Base-by-base conservation (phyloP, 805 yeast genomes). In the Cyberlindnera lachancei region DNA sequence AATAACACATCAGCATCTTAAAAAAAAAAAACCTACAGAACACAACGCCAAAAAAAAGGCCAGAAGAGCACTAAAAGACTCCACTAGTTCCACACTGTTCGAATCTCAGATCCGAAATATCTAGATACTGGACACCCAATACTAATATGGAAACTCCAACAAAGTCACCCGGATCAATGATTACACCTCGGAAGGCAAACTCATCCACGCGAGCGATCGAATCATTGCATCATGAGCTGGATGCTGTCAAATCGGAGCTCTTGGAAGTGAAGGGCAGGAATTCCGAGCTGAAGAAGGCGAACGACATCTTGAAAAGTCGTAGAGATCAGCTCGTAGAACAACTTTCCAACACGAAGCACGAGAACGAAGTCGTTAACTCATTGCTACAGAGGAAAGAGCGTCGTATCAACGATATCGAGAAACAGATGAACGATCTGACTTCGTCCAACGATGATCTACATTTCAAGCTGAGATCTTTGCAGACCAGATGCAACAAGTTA, bases 351-450 rank as follows among this genome's bases (percentile, higher is more conserved):
- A 63, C 81, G 23, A 79, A 79, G 53, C 88, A 81, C 52, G 90
- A 85, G 47, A 79, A 79, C 45, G 87, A 82, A 41, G 79, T 79
- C 61, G 64, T 80, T 26, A 78, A 71, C 46, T 75, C 86, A 1
- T 58, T 82, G 40, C 57, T 84, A 37, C 73, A 70, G 40, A 62
- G 94, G 32, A 81, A 82, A 46, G 86, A 81, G 45, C 64, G 88
- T 31, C 63, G 84, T 33, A 69, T 82, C 17, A 47, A 61, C 19
- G 90, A 80, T 42, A 57, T 83, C 45, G 94, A 85, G 52, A 61
- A 57, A 25, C 75, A 73, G 42, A 54, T 69, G 35, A 64, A 65
- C 33, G 74, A 69, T 15, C 45, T 70, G n/a, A 46, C 60, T 25
- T 60, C 72, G 7, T 52, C 56, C 15, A 61, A 65, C 19, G 81